Conservation (phyloP, 1,284 basidiomycete species). For the Malassezia brasiliensis region DNA sequence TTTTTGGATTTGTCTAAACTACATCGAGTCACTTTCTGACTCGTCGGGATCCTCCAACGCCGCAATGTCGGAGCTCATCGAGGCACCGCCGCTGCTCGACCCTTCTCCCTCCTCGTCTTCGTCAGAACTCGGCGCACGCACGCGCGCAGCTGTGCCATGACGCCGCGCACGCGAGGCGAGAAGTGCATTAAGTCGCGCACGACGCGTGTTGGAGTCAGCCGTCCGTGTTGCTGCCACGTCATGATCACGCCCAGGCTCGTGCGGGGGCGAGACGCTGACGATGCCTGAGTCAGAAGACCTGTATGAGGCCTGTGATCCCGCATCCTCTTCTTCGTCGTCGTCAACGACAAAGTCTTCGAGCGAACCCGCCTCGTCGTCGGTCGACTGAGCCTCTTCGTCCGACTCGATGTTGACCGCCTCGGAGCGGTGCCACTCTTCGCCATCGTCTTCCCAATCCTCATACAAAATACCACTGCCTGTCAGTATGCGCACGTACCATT, state of each 20-base stretch:
- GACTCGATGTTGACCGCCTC: constrained; percentile 10
- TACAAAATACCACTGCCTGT: constrained; percentile 9
- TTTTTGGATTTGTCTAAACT: no score
- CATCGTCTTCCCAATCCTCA: constrained; percentile 15
- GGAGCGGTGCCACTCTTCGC: not conserved
- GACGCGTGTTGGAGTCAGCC: not conserved
- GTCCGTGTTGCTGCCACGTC: not conserved
- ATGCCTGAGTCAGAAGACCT: constrained; percentile 13
- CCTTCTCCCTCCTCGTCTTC: not conserved
- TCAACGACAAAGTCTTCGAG: constrained; percentile 16
- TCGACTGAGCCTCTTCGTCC: not conserved
- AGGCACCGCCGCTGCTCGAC: not conserved
- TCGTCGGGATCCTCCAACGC: not conserved
- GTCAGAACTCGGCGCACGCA: not conserved
- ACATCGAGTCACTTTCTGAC: not conserved
- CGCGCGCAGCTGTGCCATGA: not conserved
- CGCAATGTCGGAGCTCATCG: not conserved
- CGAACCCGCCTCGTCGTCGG: constrained; percentile 15
- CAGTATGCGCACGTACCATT: constrained; percentile 22
- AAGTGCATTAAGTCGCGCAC: constrained; percentile 7
- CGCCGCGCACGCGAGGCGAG: not conserved
- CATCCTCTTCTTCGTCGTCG: constrained; percentile 7
- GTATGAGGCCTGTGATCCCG: not conserved
- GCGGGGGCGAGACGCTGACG: constrained; percentile 3
- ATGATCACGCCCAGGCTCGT: not conserved